Percentiles rank a stretch among this genome's conserved stretches.
phyloP scores from a whole-genome alignment of 2,329 filamentous ascomycete genomes.

The Plenodomus lindquistii region DNA sequence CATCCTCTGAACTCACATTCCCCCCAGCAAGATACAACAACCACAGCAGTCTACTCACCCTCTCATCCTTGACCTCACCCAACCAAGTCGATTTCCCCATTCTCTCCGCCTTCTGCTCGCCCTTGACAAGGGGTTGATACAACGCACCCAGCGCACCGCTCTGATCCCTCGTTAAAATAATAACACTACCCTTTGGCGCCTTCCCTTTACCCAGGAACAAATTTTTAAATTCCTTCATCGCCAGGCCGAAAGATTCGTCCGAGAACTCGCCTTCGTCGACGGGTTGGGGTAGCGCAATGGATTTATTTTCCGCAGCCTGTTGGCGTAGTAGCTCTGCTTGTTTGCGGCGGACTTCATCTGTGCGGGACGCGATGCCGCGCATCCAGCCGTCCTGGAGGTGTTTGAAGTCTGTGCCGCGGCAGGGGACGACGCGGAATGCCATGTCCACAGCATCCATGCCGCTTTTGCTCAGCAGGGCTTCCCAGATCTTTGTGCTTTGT shows the following conservation, averaged over 20 bases:
- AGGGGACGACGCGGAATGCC: constrained; percentile 81
- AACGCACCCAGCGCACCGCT: constrained; percentile 60
- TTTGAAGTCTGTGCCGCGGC: constrained; percentile 91
- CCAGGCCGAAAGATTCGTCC: constrained; percentile 75
- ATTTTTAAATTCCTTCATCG: constrained; percentile 76
- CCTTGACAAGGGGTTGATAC: constrained; percentile 30
- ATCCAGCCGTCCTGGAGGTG: constrained; percentile 93
- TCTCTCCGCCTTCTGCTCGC: constrained; percentile 45
- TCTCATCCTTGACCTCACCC: constrained; percentile 75
- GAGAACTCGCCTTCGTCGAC: constrained; percentile 55
- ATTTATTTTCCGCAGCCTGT: constrained; percentile 48
- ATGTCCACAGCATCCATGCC: constrained; percentile 65
- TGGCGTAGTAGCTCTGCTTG: constrained; percentile 44
- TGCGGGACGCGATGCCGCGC: constrained; percentile 76
- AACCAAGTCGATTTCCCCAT: constrained; percentile 58
- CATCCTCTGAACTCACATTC: constrained; percentile 82
- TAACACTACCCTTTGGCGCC: constrained; percentile 77
- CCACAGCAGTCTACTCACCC: constrained; percentile 82
- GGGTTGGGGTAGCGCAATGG: constrained; percentile 34
- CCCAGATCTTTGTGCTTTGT: constrained; percentile 74
- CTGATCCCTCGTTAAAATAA: constrained; percentile 71
- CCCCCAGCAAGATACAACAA: constrained; percentile 85
- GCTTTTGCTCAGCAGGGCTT: constrained; percentile 63
- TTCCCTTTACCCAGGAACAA: constrained; percentile 78
- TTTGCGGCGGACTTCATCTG: constrained; percentile 54